Percentiles rank a stretch among this genome's conserved stretches.
phyloP scores from a whole-genome alignment of 2,329 filamentous ascomycete genomes.

The Ophiocordyceps australis region DNA sequence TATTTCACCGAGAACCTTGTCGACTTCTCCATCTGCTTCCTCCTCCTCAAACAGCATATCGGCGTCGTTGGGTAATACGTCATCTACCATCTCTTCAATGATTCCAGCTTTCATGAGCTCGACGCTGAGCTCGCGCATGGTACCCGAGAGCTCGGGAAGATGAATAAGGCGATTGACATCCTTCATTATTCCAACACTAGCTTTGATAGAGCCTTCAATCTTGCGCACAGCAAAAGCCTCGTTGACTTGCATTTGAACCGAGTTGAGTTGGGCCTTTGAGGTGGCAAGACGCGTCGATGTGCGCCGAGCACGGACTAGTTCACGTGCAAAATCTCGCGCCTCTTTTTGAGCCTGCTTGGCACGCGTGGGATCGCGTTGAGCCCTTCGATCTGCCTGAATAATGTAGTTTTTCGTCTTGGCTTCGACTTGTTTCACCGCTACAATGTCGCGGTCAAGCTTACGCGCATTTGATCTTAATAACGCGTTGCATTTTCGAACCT shows the following conservation, averaged over 20 bases:
- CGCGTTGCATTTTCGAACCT: slow-evolving; percentile 92
- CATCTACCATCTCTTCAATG: slow-evolving; percentile 93
- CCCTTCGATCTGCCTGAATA: slow-evolving; percentile 63
- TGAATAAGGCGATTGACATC: slow-evolving; percentile 78
- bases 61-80: slow-evolving; percentile 61
- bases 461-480: slow-evolving; percentile 81
- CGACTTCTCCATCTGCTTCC: slow-evolving; percentile 63
- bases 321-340: slow-evolving; percentile 72
- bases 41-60: slow-evolving; percentile 59
- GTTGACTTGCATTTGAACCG: slow-evolving; percentile 93
- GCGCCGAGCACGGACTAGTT: slow-evolving; percentile 69
- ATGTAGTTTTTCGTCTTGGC: slow-evolving; percentile 74
- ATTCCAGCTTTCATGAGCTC: slow-evolving; percentile 92
- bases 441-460: slow-evolving; percentile 87
- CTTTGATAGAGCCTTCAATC: slow-evolving; percentile 82
- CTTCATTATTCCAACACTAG: slow-evolving; percentile 87
- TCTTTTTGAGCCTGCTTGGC: slow-evolving; percentile 65
- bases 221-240: slow-evolving; percentile 91
- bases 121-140: slow-evolving; percentile 72
- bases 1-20: slow-evolving; percentile 83
- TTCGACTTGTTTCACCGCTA: slow-evolving; percentile 60
- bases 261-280: slow-evolving; percentile 78
- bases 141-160: slow-evolving; percentile 69
- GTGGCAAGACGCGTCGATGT: slow-evolving; percentile 60
- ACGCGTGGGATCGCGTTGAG: slow-evolving; percentile 61